phyloP scores from a whole-genome alignment of 139 green algal species.

The Astrephomene gubernaculifera region DNA sequence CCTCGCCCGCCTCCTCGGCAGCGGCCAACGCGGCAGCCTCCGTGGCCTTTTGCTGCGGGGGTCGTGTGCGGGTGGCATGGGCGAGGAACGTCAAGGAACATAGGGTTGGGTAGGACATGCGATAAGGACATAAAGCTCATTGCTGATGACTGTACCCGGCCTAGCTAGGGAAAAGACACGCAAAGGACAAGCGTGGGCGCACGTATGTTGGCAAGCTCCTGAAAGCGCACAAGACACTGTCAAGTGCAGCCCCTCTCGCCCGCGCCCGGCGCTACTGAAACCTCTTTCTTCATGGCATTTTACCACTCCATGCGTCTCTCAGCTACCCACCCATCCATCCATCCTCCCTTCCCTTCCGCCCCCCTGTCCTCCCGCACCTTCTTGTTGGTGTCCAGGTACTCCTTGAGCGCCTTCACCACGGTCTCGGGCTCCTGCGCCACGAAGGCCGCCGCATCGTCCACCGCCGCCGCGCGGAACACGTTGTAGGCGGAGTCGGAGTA shows the following conservation, averaged over 20 bases:
- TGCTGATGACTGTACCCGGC: too few species aligned
- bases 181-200: too few species aligned
- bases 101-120: background rate
- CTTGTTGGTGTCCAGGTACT: conserved; percentile 47
- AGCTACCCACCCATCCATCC: too few species aligned
- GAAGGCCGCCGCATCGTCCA: conserved; percentile 26
- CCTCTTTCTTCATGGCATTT: too few species aligned
- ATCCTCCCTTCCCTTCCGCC: too few species aligned
- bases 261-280: too few species aligned
- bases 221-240: too few species aligned
- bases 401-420: conserved; percentile 52
- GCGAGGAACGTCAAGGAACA: background rate
- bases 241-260: too few species aligned
- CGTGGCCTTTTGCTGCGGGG: conserved; percentile 46
- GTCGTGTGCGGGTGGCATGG: background rate
- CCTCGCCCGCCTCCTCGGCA: conserved; percentile 61
- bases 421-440: conserved; percentile 26
- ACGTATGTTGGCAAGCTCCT: too few species aligned
- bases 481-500: conserved; percentile 59
- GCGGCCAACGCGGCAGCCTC: conserved; percentile 28
- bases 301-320: too few species aligned
- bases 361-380: conserved; percentile 45
- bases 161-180: too few species aligned
- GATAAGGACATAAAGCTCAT: too few species aligned
- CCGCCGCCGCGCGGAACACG: conserved; percentile 26